Conservation (phyloP, 164 flowering plant species). For the Aristolochia contorta region DNA sequence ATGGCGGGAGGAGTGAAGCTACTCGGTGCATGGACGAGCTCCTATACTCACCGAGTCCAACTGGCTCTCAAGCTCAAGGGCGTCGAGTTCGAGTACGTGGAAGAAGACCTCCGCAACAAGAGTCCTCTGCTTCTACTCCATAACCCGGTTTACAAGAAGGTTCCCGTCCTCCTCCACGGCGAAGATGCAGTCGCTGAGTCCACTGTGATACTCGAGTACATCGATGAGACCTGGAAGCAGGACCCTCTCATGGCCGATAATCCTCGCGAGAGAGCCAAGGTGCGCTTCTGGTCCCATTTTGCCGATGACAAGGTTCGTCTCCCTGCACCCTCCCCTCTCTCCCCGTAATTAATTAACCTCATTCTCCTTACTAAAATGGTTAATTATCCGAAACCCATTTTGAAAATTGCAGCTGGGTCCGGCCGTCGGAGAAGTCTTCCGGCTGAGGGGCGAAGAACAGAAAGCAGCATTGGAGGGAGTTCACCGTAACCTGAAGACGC, state of each 20-base stretch:
- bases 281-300: slow-evolving; percentile 19
- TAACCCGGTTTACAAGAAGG: slow-evolving; percentile 22
- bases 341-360: background rate
- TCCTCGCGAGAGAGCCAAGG: slow-evolving; percentile 14
- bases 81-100: slow-evolving; percentile 17
- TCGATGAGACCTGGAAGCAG: slow-evolving; percentile 18
- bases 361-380: background rate
- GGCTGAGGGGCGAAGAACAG: slow-evolving; percentile 11
- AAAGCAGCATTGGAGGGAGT: slow-evolving; percentile 13
- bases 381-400: background rate
- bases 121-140: slow-evolving; percentile 11
- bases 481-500: slow-evolving; percentile 6
- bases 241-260: slow-evolving; percentile 11
- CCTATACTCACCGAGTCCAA: slow-evolving; percentile 19
- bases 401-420: slow-evolving; percentile 17
- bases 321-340: background rate
- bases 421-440: slow-evolving; percentile 17
- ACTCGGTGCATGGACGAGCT: slow-evolving; percentile 18
- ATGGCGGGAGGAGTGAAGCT: slow-evolving; percentile 12
- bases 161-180: slow-evolving; percentile 17
- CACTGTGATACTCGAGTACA: slow-evolving; percentile 18
- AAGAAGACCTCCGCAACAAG: slow-evolving; percentile 19
- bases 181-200: slow-evolving; percentile 16
- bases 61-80: slow-evolving; percentile 22
- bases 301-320: slow-evolving; percentile 13